These are phyloP conservation scores for Monilinia aucupariae DNA, from an alignment of 2,329 filamentous ascomycete species.

Conservation along the genomic window DNA sequence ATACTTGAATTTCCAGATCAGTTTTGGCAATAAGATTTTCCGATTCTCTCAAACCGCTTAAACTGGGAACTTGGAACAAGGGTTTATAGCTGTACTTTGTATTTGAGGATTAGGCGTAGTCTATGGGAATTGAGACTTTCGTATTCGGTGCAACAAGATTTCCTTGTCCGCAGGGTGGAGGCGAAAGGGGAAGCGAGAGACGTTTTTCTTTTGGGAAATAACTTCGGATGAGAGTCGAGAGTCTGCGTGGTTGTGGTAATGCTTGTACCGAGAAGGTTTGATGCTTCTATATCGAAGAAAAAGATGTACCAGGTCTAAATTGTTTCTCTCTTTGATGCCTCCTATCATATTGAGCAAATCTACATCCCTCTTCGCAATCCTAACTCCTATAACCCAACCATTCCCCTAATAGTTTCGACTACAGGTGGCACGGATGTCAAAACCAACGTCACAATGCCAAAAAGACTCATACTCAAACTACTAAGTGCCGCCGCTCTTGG, in stretches of 20 bases:
- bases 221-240: background rate
- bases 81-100: too few relatives aligned
- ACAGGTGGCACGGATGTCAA: slow-evolving; percentile 53
- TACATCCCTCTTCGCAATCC: background rate
- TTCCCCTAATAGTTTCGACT: slow-evolving; percentile 42
- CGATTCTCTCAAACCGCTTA: too few relatives aligned
- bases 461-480: slow-evolving; percentile 55
- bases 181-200: background rate
- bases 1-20: too few relatives aligned
- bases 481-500: slow-evolving; percentile 54
- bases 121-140: background rate
- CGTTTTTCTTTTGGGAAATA: background rate
- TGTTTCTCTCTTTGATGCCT: too few relatives aligned
- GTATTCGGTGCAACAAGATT: background rate
- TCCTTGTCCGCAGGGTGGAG: background rate
- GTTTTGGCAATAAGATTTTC: too few relatives aligned
- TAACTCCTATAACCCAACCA: slow-evolving; percentile 40
- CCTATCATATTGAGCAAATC: background rate
- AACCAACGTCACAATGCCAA: slow-evolving; percentile 54
- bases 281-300: background rate
- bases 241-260: background rate
- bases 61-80: too few relatives aligned
- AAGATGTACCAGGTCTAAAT: background rate
- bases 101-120: background rate
- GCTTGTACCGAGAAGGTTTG: background rate